A percentile compares a stretch with the other conserved stretches of the same genome.
These are phyloP conservation scores for Nitzschia sp. DNA, from an alignment of 108 stramenopile genomes.

Conservation along the genomic window DNA sequence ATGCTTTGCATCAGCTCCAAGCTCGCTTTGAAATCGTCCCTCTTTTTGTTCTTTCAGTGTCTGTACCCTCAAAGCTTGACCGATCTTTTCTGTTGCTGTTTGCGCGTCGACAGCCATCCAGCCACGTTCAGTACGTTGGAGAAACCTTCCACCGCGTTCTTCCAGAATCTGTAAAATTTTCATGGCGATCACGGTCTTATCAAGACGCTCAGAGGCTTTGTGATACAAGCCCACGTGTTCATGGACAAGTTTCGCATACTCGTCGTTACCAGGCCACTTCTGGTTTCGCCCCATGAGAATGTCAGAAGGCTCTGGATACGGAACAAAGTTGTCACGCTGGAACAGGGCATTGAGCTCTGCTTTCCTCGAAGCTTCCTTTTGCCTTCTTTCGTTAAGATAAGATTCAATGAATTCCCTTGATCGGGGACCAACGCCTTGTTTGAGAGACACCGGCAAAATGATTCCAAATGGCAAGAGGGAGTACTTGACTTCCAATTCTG, in stretches of 20 bases:
- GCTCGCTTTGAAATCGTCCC: too few relatives aligned
- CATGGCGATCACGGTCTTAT: conserved; percentile 13
- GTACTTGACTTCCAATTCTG: neutral
- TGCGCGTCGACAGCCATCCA: conserved; percentile 17
- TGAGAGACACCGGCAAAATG: neutral
- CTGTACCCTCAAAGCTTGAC: neutral
- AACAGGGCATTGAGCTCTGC: too few relatives aligned
- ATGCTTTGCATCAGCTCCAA: too few relatives aligned
- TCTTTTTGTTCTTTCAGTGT: conserved; percentile 1
- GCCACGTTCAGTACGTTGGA: neutral
- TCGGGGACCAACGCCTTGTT: neutral
- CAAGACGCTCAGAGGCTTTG: neutral
- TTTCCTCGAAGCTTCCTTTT: too few relatives aligned
- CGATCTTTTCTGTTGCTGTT: neutral
- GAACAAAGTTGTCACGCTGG: neutral
- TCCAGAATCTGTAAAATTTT: neutral
- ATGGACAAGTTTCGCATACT: neutral
- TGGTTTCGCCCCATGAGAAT: conserved; percentile 29
- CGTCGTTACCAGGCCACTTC: conserved; percentile 17
- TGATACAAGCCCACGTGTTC: neutral
- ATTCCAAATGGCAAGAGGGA: neutral
- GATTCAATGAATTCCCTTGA: neutral
- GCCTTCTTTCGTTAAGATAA: neutral
- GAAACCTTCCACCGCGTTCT: conserved; percentile 1
- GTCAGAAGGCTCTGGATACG: conserved; percentile 13